phyloP scores from a whole-genome alignment of 2,329 filamentous ascomycete species.

The Geosmithia morbida region DNA sequence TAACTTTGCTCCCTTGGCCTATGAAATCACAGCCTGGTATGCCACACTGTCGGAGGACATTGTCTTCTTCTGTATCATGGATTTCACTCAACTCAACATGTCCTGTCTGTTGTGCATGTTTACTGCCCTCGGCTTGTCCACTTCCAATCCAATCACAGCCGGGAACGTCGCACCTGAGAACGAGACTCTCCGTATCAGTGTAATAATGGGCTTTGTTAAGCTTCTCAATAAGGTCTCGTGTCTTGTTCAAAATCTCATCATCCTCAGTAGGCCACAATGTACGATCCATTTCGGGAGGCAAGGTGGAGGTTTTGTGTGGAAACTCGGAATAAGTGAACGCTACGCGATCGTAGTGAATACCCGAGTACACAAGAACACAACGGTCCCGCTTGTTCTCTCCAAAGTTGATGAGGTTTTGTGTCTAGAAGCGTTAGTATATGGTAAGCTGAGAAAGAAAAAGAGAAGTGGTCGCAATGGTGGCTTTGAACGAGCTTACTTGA shows the following conservation, averaged over 20 bases:
- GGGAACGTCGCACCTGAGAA: conserved; percentile 56
- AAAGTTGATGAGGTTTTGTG: conserved; percentile 38
- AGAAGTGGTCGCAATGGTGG: background rate
- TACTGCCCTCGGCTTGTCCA: conserved; percentile 46
- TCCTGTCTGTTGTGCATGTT: conserved; percentile 47
- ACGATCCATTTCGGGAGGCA: conserved; percentile 61
- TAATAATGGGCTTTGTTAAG: conserved; percentile 66
- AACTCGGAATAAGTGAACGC: conserved; percentile 53
- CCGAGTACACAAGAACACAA: conserved; percentile 77
- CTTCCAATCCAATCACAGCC: conserved; percentile 53
- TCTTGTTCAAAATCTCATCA: conserved; percentile 56
- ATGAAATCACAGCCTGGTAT: conserved; percentile 43
- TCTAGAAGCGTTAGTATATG: conserved; percentile 7
- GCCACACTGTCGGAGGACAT: conserved; percentile 66
- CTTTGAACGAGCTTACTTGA: conserved; percentile 21
- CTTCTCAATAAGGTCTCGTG: conserved; percentile 48
- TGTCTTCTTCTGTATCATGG: conserved; percentile 72
- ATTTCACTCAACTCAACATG: conserved; percentile 44
- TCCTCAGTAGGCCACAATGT: conserved; percentile 38
- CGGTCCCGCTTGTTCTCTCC: conserved; percentile 58
- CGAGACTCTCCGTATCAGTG: conserved; percentile 73
- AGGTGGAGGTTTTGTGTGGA: conserved; percentile 37
- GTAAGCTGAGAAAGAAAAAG: conserved; percentile 1
- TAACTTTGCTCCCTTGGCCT: conserved; percentile 48
- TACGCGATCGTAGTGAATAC: conserved; percentile 87